These are phyloP conservation scores for Asterella californica DNA, from an alignment of 225 moss, liverwort and hornwort species.

Conservation along the genomic window DNA sequence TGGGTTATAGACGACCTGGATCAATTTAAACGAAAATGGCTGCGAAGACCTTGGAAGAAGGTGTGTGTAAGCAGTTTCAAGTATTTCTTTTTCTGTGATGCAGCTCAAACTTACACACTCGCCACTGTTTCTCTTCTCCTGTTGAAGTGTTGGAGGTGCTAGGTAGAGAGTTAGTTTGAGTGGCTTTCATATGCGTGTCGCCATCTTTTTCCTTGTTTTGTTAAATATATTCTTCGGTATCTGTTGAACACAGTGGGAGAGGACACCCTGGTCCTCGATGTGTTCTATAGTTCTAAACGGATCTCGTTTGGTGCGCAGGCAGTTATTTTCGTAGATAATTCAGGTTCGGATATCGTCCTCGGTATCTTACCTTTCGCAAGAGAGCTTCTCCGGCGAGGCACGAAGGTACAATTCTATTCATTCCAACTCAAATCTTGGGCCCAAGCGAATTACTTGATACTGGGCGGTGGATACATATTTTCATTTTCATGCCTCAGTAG, in stretches of 20 bases:
- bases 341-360: constrained; percentile 84
- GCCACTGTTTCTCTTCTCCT: not conserved
- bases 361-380: constrained; percentile 87
- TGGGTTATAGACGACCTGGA: constrained; percentile 96
- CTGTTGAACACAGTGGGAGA: not conserved
- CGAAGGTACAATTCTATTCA: constrained; percentile 60
- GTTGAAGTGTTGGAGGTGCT: not conserved
- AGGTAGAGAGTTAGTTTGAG: not conserved
- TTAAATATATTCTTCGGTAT: not conserved
- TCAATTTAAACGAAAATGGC: constrained; percentile 68
- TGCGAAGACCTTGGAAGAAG: constrained; percentile 83
- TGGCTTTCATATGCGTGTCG: not conserved
- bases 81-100: not conserved
- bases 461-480: no score
- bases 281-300: not conserved
- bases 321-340: constrained; percentile 92
- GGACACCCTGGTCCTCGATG: not conserved
- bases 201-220: not conserved
- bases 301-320: constrained; percentile 41
- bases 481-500: no score
- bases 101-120: not conserved
- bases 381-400: constrained; percentile 89
- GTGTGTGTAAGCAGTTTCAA: constrained; percentile 17
- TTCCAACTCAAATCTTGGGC: not conserved
- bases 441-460: not conserved